Base-by-base conservation (phyloP, 1,139 yeast species). In the Kodamaea plutei region DNA sequence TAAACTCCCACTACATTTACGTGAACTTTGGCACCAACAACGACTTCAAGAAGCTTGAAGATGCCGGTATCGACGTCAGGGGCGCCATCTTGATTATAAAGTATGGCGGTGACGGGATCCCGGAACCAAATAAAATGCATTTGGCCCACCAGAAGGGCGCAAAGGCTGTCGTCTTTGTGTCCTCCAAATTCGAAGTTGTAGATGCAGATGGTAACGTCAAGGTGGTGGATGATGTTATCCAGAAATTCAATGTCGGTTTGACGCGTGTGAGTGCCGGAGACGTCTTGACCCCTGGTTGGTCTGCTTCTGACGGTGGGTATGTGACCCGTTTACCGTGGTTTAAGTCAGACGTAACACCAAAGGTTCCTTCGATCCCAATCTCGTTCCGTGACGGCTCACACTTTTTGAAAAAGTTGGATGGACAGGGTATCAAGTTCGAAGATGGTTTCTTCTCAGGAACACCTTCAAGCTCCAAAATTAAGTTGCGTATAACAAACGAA, bases 231-330 rank as follows among this genome's bases (percentile, higher is more conserved):
- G 76, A 71, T 27, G 64, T 76, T 0, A 74, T 83, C 16, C 81
- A 80, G 48, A 71, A 76, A 36, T 71, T 70, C 15, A 70, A 84
- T 36, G 84, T 83, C 3, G 94, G 82, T 0, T 63, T 79, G 22
- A 65, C 82, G 0, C 77, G 84, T 35, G 61, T 65, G 36, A 72
- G 76, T 36, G 77, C 93, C 0, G 97, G 97, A 2, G 94, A 87
- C 52, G 73, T 85, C 3, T 55, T 84, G 14, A 72, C 83, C 1
- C 94, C 95, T 0, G 95, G 93, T 0, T 80, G 84, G 81, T 64
- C 82, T 1, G 61, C 80, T 2, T 58, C 63, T n/a, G 64, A 60
- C 12, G 38, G 35, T 6, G 64, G 62, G 1, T 58, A 54, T 37
- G 58, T 53, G 4, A 46, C 60, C 8, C 57, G 68, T 29, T 47